A percentile compares a stretch with the other conserved stretches of the same genome.
phyloP scores from a whole-genome alignment of 2,329 filamentous ascomycete genomes.

The Diplodia seriata region DNA sequence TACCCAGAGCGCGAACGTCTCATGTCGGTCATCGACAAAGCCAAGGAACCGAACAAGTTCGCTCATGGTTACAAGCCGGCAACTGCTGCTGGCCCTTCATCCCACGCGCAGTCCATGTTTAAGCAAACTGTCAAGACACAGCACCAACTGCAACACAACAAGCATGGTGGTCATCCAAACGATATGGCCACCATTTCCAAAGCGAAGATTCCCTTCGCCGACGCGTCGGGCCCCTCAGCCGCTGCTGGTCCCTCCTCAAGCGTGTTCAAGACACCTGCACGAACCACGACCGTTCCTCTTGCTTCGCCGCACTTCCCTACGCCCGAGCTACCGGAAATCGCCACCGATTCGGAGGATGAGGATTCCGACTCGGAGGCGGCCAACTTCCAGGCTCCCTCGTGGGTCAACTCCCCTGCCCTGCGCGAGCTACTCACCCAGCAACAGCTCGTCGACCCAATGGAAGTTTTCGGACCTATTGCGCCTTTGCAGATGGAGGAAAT shows the following conservation, averaged over 20 bases:
- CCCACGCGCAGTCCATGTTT: constrained; percentile 60
- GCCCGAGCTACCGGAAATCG: constrained; percentile 92
- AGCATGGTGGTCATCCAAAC: constrained; percentile 72
- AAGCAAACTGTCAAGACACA: constrained; percentile 71
- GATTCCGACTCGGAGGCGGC: constrained; percentile 55
- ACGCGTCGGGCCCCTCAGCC: constrained; percentile 61
- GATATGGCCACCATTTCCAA: constrained; percentile 89
- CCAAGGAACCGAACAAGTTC: constrained; percentile 65
- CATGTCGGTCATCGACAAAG: constrained; percentile 33
- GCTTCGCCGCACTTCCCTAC: constrained; percentile 87
- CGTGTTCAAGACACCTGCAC: constrained; percentile 73
- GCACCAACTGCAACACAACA: constrained; percentile 67
- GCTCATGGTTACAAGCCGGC: constrained; percentile 67
- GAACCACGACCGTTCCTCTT: constrained; percentile 64
- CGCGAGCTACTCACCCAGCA: constrained; percentile 77
- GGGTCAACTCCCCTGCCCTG: constrained; percentile 89
- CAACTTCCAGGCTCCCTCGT: constrained; percentile 71
- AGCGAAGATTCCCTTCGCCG: constrained; percentile 87
- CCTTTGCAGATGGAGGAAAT: constrained; percentile 96
- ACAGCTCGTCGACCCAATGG: constrained; percentile 82
- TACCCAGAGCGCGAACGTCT: constrained; percentile 36
- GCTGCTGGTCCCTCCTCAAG: constrained; percentile 23
- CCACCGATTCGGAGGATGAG: constrained; percentile 91
- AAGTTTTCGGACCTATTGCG: constrained; percentile 86
- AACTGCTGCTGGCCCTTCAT: constrained; percentile 59